Evolutionary conservation across 257 asterid genomes (phyloP), one percentile per base, ranked within the genome.

Genomic region (Capsicum chinense): DNA sequence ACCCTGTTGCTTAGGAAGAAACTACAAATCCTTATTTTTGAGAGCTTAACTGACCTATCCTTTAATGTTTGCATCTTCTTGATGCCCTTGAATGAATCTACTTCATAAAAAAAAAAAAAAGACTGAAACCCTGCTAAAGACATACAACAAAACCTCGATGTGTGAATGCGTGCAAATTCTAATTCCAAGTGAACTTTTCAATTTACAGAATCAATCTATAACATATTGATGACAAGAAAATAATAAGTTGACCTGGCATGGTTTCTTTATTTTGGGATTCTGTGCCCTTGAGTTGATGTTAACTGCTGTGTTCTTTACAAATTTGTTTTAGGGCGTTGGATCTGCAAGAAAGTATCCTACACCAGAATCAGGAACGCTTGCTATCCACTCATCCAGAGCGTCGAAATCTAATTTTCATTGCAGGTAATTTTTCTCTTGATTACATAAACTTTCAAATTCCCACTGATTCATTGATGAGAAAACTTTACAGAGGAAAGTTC

Each of bases 331-430:
- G 97, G 92, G 89, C 71, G 79, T 90, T 54, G 92, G 86, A 66
- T 89, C 87, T 26, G 85, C 83, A 64, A 88, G 94, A 86, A 88
- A 80, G 68, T 70, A 84, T 88, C 93, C 89, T 87, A 89, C 62
- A 58, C 84, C 90, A 35, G 92, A 88, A 56, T 86, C 89, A 4
- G 92, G 89, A 90, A 85, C 85, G 86, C 91, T 85, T 81, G 90
- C 92, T 71, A 87, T 91, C 90, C 99, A 93, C 87, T 95, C 98
- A 70, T 93, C 94, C 19, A 91, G 90, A 83, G 89, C 88, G 17
- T 86, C 97, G 62, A 89, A 63, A 74, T 89, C 92, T 52, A 90
- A 84, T 84, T 88, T 86, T 73, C 90, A 91, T 86, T 86, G 93
- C 64, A 91, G 98, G 99, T 97, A 48, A 2, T 6, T 33, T 13